phyloP scores from a whole-genome alignment of 805 yeast genomes.

The Suhomyces canberraensis region DNA sequence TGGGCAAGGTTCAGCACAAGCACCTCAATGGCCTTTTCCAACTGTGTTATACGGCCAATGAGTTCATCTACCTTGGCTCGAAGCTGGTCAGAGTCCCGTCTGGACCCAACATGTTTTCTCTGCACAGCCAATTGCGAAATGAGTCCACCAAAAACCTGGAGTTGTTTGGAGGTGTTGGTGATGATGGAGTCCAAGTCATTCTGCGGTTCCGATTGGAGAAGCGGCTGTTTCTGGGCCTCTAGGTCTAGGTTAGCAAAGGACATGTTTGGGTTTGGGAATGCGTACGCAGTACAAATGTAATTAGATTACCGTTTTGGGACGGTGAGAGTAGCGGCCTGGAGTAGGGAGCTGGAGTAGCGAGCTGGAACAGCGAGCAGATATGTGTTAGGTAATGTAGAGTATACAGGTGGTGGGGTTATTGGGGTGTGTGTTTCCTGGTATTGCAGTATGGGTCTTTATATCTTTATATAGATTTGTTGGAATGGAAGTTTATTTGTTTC shows the following conservation, averaged over 20 bases:
- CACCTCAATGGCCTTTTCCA: conserved; percentile 31
- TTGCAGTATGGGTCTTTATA: too few relatives aligned
- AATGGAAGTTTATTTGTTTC: too few relatives aligned
- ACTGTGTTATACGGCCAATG: conserved; percentile 26
- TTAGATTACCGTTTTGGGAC: too few relatives aligned
- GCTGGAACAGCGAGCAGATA: too few relatives aligned
- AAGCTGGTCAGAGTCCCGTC: conserved; percentile 41
- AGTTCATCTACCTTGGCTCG: conserved; percentile 34
- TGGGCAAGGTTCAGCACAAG: conserved; percentile 26
- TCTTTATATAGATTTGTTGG: too few relatives aligned
- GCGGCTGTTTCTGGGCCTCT: conserved; percentile 42
- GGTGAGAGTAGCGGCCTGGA: too few relatives aligned
- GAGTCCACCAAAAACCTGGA: conserved; percentile 47
- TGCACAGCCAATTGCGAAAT: conserved; percentile 50
- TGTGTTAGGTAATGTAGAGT: too few relatives aligned
- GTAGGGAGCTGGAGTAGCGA: neutral
- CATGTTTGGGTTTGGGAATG: conserved; percentile 30
- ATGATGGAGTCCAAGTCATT: conserved; percentile 34
- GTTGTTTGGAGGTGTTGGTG: conserved; percentile 34
- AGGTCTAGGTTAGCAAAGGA: conserved; percentile 53
- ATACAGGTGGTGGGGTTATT: too few relatives aligned
- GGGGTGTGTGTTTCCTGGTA: too few relatives aligned
- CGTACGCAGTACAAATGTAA: neutral
- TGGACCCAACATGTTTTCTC: conserved; percentile 50
- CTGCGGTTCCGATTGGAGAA: conserved; percentile 4